Conservation (phyloP, 2,329 filamentous ascomycete genomes). For the Whalleya microplaca region DNA sequence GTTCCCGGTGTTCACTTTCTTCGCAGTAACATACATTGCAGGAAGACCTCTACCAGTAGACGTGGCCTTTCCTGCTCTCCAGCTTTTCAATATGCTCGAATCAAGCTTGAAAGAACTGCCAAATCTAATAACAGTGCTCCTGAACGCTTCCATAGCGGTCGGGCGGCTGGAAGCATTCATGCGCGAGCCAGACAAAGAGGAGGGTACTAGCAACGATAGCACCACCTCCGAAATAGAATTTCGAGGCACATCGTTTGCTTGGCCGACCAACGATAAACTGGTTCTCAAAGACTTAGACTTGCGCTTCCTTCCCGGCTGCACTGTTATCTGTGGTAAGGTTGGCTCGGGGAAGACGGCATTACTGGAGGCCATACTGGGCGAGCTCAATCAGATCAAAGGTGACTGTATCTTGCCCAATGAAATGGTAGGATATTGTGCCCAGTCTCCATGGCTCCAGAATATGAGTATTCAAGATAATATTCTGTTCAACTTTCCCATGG, state of each 20-base stretch:
- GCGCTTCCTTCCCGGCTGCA: constrained; percentile 53
- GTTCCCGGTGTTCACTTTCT: constrained; percentile 82
- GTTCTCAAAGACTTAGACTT: constrained; percentile 53
- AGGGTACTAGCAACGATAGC: constrained; percentile 43
- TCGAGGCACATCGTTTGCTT: constrained; percentile 72
- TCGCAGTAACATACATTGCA: constrained; percentile 75
- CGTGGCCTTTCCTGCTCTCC: constrained; percentile 83
- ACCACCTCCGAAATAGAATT: constrained; percentile 54
- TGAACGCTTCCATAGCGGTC: constrained; percentile 84
- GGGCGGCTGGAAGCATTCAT: constrained; percentile 85
- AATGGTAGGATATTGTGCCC: constrained; percentile 59
- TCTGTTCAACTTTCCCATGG: constrained; percentile 61
- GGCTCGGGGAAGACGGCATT: constrained; percentile 66
- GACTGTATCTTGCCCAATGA: constrained; percentile 50
- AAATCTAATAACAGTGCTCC: constrained; percentile 71
- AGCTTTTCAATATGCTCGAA: constrained; percentile 78
- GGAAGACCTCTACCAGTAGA: constrained; percentile 73
- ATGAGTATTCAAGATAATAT: constrained; percentile 70
- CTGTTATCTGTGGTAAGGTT: constrained; percentile 61
- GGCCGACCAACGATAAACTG: constrained; percentile 68
- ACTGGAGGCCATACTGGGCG: constrained; percentile 61
- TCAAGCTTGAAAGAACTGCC: constrained; percentile 75
- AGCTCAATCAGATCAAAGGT: constrained; percentile 68
- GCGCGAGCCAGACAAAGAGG: constrained; percentile 77
- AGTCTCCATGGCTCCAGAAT: constrained; percentile 68